phyloP scores from a whole-genome alignment of 2,329 filamentous ascomycete species.

The Graphilbum sp. region DNA sequence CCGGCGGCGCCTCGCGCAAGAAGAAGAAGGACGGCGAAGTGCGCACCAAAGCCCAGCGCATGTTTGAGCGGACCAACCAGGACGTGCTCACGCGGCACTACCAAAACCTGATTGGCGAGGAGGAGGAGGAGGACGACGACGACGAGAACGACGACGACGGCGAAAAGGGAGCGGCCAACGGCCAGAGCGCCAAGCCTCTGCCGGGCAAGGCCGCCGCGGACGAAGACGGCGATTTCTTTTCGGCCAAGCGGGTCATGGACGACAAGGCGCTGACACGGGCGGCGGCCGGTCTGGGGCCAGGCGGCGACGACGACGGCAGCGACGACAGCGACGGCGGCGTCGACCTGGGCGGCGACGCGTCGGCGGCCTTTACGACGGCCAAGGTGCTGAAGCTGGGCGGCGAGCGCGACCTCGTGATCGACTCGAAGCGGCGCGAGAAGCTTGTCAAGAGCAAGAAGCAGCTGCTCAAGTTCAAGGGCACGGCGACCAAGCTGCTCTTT shows the following conservation, averaged over 20 bases:
- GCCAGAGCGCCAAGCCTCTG: background rate
- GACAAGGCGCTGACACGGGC: constrained; percentile 46
- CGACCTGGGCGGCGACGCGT: constrained; percentile 19
- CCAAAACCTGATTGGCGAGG: constrained; percentile 55
- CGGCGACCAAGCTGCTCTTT: constrained; percentile 71
- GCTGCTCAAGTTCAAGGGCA: constrained; percentile 77
- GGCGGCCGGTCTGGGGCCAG: constrained; percentile 22
- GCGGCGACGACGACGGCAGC: constrained; percentile 8
- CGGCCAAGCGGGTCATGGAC: constrained; percentile 74
- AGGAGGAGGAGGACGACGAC: constrained; percentile 49
- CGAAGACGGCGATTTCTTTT: constrained; percentile 51
- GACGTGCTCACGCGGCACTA: constrained; percentile 92
- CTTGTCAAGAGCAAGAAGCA: constrained; percentile 92
- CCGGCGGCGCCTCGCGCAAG: constrained; percentile 3
- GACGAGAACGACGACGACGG: background rate
- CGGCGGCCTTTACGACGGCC: constrained; percentile 21
- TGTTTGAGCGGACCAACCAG: constrained; percentile 96
- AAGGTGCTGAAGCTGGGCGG: constrained; percentile 52
- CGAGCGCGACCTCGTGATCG: constrained; percentile 56
- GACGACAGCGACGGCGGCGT: constrained; percentile 11
- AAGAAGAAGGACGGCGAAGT: constrained; percentile 54
- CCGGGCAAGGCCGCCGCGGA: too few species aligned
- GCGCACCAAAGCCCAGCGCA: constrained; percentile 88
- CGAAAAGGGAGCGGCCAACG: background rate
- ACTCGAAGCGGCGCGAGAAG: constrained; percentile 91